These are phyloP conservation scores for Cystobasidium slooffiae DNA, from an alignment of 1,284 basidiomycete genomes.

Conservation along the genomic window DNA sequence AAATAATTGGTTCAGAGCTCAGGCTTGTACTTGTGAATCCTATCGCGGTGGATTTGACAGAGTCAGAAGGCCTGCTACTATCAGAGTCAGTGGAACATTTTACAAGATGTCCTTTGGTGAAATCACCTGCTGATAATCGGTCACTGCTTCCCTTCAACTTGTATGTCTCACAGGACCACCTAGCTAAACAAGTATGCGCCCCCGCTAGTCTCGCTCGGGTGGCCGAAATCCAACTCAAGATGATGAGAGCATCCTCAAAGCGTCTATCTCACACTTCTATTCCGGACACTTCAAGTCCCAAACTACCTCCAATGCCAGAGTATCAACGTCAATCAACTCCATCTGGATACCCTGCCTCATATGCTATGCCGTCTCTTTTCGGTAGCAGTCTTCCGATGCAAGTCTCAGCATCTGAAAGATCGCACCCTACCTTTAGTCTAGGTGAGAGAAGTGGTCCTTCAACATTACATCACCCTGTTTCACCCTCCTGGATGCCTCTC, in stretches of 20 bases:
- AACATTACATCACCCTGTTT: background rate
- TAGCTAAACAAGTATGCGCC: slow-evolving; percentile 24
- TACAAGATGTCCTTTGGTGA: background rate
- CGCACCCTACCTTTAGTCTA: too few relatives aligned
- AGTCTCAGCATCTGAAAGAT: too few relatives aligned
- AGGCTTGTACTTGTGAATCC: slow-evolving; percentile 11
- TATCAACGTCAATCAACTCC: background rate
- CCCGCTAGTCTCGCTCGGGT: slow-evolving; percentile 12
- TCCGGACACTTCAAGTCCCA: background rate
- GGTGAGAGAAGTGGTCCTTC: too few relatives aligned
- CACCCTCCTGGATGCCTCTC: background rate
- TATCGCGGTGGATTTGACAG: slow-evolving; percentile 14
- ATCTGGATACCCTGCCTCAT: too few relatives aligned
- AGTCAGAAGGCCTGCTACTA: slow-evolving; percentile 23
- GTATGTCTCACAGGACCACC: slow-evolving; percentile 17
- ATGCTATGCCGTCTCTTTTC: too few relatives aligned
- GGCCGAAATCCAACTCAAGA: slow-evolving; percentile 15
- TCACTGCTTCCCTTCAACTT: background rate
- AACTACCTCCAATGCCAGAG: background rate
- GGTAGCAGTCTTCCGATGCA: too few relatives aligned
- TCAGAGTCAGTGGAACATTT: slow-evolving; percentile 3
- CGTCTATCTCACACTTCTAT: slow-evolving; percentile 6
- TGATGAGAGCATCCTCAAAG: slow-evolving; percentile 4
- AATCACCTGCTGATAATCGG: background rate
- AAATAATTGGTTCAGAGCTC: slow-evolving; percentile 19